Base-by-base conservation (phyloP, 257 asterid genomes). In the Craterostigma plantagineum region DNA sequence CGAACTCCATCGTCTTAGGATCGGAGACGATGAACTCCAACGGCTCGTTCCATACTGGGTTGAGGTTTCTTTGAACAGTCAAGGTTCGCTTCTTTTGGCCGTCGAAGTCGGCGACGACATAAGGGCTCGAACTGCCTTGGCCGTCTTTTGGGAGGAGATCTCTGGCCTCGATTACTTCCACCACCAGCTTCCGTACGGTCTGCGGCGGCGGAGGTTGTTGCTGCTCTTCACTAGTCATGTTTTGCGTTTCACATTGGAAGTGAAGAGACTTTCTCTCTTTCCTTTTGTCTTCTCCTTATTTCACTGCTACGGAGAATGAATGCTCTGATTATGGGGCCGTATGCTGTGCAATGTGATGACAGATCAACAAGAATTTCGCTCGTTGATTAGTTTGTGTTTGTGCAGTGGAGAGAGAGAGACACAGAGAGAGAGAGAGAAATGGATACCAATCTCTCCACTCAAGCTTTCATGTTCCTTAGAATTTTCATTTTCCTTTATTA, bases 121-220 rank as follows among this genome's bases (percentile, higher is more conserved):
- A 82, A 0, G 95, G 69, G 62, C 90, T 81, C 0, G 95, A 76
- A 54, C 98, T 79, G 7, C 97, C 98, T 23, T 73, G 93, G 0
- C 98, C 98, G 42, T 87, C 98, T 33, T 79, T 87, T 0, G 98
- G 98, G 10, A 76, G 67, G 6, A 87, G 79, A 54, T 87, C 77
- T 1, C 92, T 69, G 36, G 95, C 98, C 36, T 72, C 93, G 38
- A 68, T 52, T 9, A 87, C 87, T 45, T 79, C 95, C 0, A 87
- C 82, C 0, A 74, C 15, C 0, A 87, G 98, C 34, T 66, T 81
- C 2, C 92, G 66, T 35, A 71, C 10, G 51, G 84, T 53, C 42
- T 64, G 69, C 16, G 62, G 52, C 13, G 52, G 37, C 7, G 52
- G 72, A 18, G 54, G 79, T 34, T 67, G 71, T 14, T 62, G 69